Base-by-base conservation (phyloP, 2,329 filamentous ascomycete species). In the Phyllosticta capitalensis region DNA sequence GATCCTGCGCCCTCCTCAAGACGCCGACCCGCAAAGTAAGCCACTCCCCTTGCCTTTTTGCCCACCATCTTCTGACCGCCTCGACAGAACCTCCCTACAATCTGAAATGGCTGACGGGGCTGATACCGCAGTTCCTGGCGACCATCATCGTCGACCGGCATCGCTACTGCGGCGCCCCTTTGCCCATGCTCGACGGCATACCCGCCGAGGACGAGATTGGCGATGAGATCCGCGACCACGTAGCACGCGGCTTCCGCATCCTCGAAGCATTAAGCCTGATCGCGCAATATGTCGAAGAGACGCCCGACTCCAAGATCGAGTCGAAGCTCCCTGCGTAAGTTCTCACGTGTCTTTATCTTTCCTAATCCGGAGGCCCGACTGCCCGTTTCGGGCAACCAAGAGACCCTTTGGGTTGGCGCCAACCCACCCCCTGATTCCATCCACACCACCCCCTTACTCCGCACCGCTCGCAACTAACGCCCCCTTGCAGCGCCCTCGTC, bases 171-270 rank as follows among this genome's bases (percentile, higher is more conserved):
- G 58, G 58, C 56, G 67, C 52, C 60, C 65, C 19, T 62, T 62
- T 59, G 53, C 60, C 21, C 54, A 64, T 26, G 56, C 59, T 50
- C 62, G 65, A 68, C 59, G 67, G 68, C 22, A 67, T 70, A 21
- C 65, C 66, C 2, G 68, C 69, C 24, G 68, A 71, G 58, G 69
- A 71, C 45, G 54, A 64, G 6, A 65, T 64, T 54, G 69, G 69
- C 52, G 65, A 71, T 45, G 64, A 59, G 38, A 52, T 72, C 26
- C 68, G 69, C 60, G 58, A 54, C 9, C 64, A 67, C 45, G 62
- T 70, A 19, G 65, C 67, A 17, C 68, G 65, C 56, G 69, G 69
- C 19, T 72, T 66, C 66, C 59, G 64, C 20, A 64, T 71, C 10
- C 54, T 72, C 17, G 56, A 63, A 38, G 62, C 61, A 3, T 58